These are phyloP conservation scores for Whalleya microplaca DNA, from an alignment of 2,329 filamentous ascomycete genomes.

Conservation along the genomic window DNA sequence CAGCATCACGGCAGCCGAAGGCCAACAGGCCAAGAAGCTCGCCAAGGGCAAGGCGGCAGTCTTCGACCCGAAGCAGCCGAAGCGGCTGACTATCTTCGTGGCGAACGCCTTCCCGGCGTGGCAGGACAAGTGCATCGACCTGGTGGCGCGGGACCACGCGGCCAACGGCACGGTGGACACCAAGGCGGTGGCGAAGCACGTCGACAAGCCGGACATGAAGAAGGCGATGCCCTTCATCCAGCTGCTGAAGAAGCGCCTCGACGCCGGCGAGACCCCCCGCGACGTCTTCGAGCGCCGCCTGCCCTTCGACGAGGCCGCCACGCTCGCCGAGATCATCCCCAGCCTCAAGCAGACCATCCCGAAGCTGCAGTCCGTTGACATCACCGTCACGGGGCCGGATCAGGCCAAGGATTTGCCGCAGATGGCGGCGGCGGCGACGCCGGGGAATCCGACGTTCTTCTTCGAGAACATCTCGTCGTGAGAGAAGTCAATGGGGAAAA, in stretches of 20 bases:
- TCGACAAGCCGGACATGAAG: slow-evolving; percentile 89
- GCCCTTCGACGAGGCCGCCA: slow-evolving; percentile 80
- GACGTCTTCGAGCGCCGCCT: slow-evolving; percentile 83
- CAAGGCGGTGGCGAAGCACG: slow-evolving; percentile 59
- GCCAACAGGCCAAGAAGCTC: slow-evolving; percentile 81
- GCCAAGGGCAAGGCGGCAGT: slow-evolving; percentile 85
- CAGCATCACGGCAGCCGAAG: slow-evolving; percentile 86
- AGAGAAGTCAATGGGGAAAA: too few species aligned
- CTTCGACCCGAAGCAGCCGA: slow-evolving; percentile 90
- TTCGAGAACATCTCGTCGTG: slow-evolving; percentile 72
- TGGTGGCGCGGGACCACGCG: slow-evolving; percentile 74
- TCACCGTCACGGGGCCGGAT: slow-evolving; percentile 62
- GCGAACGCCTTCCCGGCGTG: slow-evolving; percentile 82
- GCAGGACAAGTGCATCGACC: slow-evolving; percentile 88
- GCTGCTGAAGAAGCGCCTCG: slow-evolving; percentile 78
- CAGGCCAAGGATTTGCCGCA: slow-evolving; percentile 58
- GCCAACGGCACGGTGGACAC: slow-evolving; percentile 45
- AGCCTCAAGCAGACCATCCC: slow-evolving; percentile 75
- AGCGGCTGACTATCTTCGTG: slow-evolving; percentile 86
- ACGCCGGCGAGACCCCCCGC: slow-evolving; percentile 67
- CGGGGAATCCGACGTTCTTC: slow-evolving; percentile 78
- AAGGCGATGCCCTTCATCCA: slow-evolving; percentile 98
- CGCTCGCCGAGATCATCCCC: slow-evolving; percentile 76
- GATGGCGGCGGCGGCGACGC: slow-evolving; percentile 74
- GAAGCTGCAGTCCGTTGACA: slow-evolving; percentile 70